Percentiles rank a stretch among this genome's conserved stretches.
These are phyloP conservation scores for Curvularia sp. DNA, from an alignment of 2,329 filamentous ascomycete genomes.

Conservation along the genomic window DNA sequence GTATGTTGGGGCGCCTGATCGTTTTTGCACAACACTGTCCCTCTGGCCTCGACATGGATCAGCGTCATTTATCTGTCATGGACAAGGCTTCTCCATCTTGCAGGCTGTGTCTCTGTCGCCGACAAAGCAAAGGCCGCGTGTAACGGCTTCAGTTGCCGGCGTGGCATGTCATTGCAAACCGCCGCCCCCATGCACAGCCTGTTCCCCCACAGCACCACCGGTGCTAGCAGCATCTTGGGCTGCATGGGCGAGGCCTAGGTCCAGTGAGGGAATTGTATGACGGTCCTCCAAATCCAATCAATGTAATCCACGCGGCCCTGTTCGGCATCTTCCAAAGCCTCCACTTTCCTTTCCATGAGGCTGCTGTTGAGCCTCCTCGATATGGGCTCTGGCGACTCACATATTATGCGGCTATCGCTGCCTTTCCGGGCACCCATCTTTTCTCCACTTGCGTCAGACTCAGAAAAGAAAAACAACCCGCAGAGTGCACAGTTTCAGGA, in stretches of 20 bases:
- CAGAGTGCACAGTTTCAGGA: conserved; percentile 14
- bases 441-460: conserved; percentile 12
- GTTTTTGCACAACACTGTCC: neutral
- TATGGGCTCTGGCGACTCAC: conserved; percentile 6
- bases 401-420: neutral
- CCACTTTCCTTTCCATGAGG: conserved; percentile 11
- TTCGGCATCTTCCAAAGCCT: conserved; percentile 14
- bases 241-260: conserved; percentile 26
- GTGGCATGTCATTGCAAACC: conserved; percentile 9
- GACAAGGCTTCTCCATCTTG: neutral
- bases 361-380: conserved; percentile 34
- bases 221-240: conserved; percentile 24
- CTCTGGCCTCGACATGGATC: neutral
- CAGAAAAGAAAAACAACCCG: conserved; percentile 23
- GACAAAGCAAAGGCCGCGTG: neutral
- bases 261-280: conserved; percentile 46
- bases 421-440: conserved; percentile 29
- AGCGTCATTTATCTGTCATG: neutral
- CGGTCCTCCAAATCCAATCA: conserved; percentile 28
- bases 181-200: conserved; percentile 22
- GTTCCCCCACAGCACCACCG: conserved; percentile 25
- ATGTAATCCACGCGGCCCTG: conserved; percentile 2
- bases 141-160: neutral
- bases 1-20: neutral
- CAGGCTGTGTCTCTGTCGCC: neutral